Evolutionary conservation across 2,329 filamentous ascomycete genomes (phyloP).

Genomic region (Cladophialophora psammophila): DNA sequence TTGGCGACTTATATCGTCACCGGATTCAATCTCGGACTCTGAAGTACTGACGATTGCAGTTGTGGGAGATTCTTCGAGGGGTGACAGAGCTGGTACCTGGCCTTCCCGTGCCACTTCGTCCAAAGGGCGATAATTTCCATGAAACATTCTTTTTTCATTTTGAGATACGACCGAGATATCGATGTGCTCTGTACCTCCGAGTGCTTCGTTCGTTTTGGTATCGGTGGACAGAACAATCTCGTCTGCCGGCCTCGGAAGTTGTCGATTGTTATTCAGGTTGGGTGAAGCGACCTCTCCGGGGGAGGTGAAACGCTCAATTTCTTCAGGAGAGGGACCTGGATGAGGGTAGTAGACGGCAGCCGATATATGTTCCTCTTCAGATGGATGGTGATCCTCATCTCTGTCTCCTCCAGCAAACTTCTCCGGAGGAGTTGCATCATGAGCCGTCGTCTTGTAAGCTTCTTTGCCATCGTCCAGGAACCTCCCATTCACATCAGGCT

Average conservation of each 20-base stretch:
- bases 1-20: constrained; percentile 56
- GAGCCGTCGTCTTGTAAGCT: constrained; percentile 16
- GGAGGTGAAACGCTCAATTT: constrained; percentile 42
- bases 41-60: constrained; percentile 45
- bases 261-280: constrained; percentile 19
- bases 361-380: constrained; percentile 67
- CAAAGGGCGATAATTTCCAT: constrained; percentile 57
- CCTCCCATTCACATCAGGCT: constrained; percentile 53
- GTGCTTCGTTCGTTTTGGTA: constrained; percentile 14
- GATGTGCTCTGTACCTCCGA: constrained; percentile 54
- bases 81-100: constrained; percentile 28
- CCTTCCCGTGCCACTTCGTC: constrained; percentile 30
- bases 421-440: background rate
- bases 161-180: constrained; percentile 69
- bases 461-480: constrained; percentile 62
- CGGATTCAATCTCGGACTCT: constrained; percentile 54
- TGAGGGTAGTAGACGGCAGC: constrained; percentile 71
- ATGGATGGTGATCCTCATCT: constrained; percentile 6
- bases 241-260: constrained; percentile 8
- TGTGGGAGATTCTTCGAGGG: constrained; percentile 31
- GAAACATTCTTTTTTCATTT: constrained; percentile 66
- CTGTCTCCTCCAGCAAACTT: background rate
- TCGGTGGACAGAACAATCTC: constrained; percentile 27
- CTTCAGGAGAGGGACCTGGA: constrained; percentile 58
- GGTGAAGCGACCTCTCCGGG: constrained; percentile 31